Conservation (phyloP, 2,329 filamentous ascomycete species). For the Fusarium bactridioides region DNA sequence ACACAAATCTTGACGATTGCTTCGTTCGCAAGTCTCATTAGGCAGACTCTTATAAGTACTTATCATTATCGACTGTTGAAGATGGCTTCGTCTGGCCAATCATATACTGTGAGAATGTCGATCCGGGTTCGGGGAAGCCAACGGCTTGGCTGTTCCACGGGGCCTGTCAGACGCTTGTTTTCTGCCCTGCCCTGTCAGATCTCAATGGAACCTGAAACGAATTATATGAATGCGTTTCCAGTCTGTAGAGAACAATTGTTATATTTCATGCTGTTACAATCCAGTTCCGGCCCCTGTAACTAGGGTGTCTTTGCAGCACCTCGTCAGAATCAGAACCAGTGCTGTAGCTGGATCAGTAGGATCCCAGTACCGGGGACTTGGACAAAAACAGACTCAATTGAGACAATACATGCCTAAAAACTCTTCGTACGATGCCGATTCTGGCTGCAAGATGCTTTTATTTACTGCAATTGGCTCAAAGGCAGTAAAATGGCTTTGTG, state of each 20-base stretch:
- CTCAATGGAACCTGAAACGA: accelerated
- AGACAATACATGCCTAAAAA: background rate
- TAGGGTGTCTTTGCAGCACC: background rate
- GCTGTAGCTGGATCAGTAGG: background rate
- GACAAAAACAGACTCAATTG: background rate
- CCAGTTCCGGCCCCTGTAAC: background rate
- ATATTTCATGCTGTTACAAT: too few species aligned
- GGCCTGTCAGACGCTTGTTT: background rate
- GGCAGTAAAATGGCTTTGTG: background rate
- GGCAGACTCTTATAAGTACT: background rate
- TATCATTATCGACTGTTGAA: background rate
- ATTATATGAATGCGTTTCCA: background rate
- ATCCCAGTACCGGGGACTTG: background rate
- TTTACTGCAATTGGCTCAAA: background rate
- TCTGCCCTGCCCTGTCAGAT: background rate
- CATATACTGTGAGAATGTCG: background rate
- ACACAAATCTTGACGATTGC: too few species aligned
- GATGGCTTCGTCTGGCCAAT: background rate
- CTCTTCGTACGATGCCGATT: background rate
- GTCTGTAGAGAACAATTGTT: background rate
- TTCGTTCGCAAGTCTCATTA: background rate
- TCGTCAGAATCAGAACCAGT: too few species aligned
- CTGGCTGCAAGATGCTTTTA: background rate
- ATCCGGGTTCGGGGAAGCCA: background rate
- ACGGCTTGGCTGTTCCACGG: background rate